phyloP scores from a whole-genome alignment of 2,329 filamentous ascomycete species.

The Drechslera avenae region DNA sequence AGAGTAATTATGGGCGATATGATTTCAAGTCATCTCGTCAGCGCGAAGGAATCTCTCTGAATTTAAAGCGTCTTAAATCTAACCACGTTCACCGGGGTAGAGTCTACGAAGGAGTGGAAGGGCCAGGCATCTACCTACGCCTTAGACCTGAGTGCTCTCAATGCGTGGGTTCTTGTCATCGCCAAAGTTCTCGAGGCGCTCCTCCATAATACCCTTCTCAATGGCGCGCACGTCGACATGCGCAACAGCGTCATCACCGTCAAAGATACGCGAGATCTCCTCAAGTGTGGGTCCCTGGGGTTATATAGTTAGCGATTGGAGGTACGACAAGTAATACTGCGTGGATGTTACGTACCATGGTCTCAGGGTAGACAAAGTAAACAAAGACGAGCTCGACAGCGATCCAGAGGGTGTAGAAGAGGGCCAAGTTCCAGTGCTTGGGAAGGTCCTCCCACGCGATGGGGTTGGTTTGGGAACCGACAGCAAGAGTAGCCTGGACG shows the following conservation, averaged over 20 bases:
- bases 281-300: conserved; percentile 67
- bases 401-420: conserved; percentile 69
- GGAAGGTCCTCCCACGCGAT: conserved; percentile 66
- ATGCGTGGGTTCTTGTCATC: conserved; percentile 25
- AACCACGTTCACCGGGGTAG: no score
- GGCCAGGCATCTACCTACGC: no score
- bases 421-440: conserved; percentile 64
- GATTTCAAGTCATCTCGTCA: no score
- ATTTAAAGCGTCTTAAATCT: no score
- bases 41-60: no score
- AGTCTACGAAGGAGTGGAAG: no score
- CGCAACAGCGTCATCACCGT: conserved; percentile 61
- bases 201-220: conserved; percentile 24
- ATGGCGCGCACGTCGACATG: conserved; percentile 31
- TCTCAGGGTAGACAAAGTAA: conserved; percentile 56
- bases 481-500: conserved; percentile 66
- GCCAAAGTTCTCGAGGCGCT: conserved; percentile 17
- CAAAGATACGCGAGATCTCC: conserved; percentile 71
- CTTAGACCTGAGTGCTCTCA: conserved; percentile 17
- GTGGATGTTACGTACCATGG: conserved; percentile 48
- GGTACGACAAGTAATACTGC: background rate
- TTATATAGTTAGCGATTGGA: background rate
- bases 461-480: conserved; percentile 66
- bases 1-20: no score
- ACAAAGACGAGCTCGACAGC: conserved; percentile 64